These are phyloP conservation scores for Chaetomiaceae sp. DNA, from an alignment of 2,329 filamentous ascomycete genomes.

Conservation along the genomic window DNA sequence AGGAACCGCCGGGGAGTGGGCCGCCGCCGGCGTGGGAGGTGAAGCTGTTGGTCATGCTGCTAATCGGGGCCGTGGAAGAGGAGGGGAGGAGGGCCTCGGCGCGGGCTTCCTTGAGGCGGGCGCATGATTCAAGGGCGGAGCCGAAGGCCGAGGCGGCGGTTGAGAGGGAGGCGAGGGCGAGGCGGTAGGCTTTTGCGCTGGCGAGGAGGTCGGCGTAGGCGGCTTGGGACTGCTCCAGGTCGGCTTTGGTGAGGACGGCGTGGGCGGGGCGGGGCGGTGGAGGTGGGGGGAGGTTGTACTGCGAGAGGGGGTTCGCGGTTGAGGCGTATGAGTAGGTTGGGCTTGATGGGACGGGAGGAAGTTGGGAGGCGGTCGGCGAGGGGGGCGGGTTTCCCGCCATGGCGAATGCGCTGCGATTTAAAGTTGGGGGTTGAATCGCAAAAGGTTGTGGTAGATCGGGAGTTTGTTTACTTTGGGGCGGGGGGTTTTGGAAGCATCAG, in stretches of 20 bases:
- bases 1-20: neutral
- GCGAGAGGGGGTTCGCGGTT: constrained; percentile 55
- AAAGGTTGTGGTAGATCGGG: neutral
- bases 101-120: constrained; percentile 63
- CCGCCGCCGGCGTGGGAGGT: constrained; percentile 32
- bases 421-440: neutral
- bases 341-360: constrained; percentile 58
- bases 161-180: constrained; percentile 57
- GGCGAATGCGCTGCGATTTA: neutral
- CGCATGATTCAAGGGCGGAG: constrained; percentile 61
- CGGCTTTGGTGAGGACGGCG: constrained; percentile 57
- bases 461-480: constrained; percentile 14
- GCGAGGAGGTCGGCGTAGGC: constrained; percentile 59
- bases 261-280: constrained; percentile 55
- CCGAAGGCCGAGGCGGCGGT: constrained; percentile 60
- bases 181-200: constrained; percentile 60
- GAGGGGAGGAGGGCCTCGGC: constrained; percentile 48
- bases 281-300: constrained; percentile 57
- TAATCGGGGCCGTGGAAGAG: constrained; percentile 4
- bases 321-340: constrained; percentile 61
- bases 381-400: constrained; percentile 30
- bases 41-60: constrained; percentile 42
- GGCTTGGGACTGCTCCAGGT: constrained; percentile 58
- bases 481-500: neutral
- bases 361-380: constrained; percentile 52